These are phyloP conservation scores for Mycogone perniciosa DNA, from an alignment of 2,329 filamentous ascomycete genomes.

Conservation along the genomic window DNA sequence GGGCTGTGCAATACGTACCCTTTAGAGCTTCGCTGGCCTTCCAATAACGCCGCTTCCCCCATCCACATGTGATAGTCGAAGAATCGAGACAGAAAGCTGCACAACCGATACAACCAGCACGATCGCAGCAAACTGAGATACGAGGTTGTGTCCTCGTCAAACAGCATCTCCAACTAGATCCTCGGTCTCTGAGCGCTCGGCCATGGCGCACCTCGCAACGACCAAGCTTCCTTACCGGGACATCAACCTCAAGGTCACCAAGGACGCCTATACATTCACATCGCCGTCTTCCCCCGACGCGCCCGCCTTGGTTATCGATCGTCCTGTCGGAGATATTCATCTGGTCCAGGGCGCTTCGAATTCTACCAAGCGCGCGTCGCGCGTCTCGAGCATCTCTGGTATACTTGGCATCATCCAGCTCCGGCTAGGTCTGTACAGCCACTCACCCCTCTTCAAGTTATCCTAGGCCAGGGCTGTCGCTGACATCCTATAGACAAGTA, in stretches of 20 bases:
- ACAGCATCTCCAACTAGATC: neutral
- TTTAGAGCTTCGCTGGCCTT: constrained; percentile 11
- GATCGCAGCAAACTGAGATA: neutral
- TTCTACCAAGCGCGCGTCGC: constrained; percentile 62
- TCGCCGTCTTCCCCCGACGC: constrained; percentile 90
- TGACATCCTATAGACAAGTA: constrained; percentile 65
- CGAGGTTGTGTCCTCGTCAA: neutral
- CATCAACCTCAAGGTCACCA: constrained; percentile 91
- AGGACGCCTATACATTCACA: constrained; percentile 91
- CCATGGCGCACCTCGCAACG: constrained; percentile 33
- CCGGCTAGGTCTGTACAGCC: constrained; percentile 63
- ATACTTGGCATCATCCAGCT: constrained; percentile 92
- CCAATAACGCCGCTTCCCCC: neutral
- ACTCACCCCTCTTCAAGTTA: neutral
- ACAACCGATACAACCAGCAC: neutral
- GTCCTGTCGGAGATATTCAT: constrained; percentile 84
- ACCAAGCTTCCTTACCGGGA: constrained; percentile 71
- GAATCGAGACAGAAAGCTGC: constrained; percentile 2
- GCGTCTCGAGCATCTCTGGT: constrained; percentile 87
- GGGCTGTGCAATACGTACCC: constrained; percentile 10
- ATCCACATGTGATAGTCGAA: constrained; percentile 10
- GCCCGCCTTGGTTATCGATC: constrained; percentile 80
- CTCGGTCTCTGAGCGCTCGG: neutral
- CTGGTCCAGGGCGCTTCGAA: constrained; percentile 73
- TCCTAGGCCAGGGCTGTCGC: neutral